phyloP scores from a whole-genome alignment of 2,329 filamentous ascomycete species.

The Pyrenochaeta sp. region DNA sequence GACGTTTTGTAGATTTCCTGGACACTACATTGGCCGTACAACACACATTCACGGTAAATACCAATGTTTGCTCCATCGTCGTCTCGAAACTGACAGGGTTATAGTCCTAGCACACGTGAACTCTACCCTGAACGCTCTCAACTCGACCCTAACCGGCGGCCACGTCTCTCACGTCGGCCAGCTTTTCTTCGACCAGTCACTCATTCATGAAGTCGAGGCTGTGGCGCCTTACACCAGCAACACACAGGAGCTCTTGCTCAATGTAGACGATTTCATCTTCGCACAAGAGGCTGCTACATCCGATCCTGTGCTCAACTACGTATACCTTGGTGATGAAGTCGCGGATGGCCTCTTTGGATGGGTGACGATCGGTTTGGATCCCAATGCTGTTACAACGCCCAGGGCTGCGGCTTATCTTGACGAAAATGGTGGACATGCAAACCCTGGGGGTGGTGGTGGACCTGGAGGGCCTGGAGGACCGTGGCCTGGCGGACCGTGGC shows the following conservation, averaged over 20 bases:
- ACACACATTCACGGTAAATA: constrained; percentile 29
- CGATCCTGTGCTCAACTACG: constrained; percentile 36
- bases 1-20: constrained; percentile 46
- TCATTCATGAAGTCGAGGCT: constrained; percentile 50
- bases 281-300: constrained; percentile 32
- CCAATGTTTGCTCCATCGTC: neutral
- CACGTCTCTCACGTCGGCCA: constrained; percentile 55
- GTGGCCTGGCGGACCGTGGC: neutral
- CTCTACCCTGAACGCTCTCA: constrained; percentile 46
- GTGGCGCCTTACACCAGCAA: constrained; percentile 52
- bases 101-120: constrained; percentile 49
- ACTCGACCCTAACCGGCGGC: constrained; percentile 50
- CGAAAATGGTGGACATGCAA: constrained; percentile 17
- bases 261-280: constrained; percentile 39
- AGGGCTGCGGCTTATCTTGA: constrained; percentile 13
- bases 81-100: neutral
- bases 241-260: constrained; percentile 22
- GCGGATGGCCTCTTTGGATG: constrained; percentile 37
- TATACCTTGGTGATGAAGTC: constrained; percentile 30
- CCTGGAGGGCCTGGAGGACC: constrained; percentile 1
- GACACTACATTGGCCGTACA: constrained; percentile 47
- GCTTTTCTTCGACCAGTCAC: constrained; percentile 54
- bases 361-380: constrained; percentile 35
- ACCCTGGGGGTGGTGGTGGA: constrained; percentile 4
- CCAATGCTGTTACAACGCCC: constrained; percentile 22